These are phyloP conservation scores for Gigaspora rosea DNA, from an alignment of 192 early-diverging fungal genomes.

Conservation along the genomic window DNA sequence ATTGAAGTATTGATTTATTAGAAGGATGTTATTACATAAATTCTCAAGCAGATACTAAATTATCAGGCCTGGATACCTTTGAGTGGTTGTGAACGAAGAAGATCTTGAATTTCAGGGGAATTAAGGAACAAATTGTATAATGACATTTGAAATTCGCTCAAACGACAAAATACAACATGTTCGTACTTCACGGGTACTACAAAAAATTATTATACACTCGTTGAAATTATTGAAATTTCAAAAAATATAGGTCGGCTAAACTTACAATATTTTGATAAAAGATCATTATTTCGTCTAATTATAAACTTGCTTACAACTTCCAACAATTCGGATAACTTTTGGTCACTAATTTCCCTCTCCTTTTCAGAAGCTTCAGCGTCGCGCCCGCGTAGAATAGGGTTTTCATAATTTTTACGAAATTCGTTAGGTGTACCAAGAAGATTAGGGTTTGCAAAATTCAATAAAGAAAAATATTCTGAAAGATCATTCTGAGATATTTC, in stretches of 20 bases:
- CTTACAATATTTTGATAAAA: slow-evolving; percentile 94
- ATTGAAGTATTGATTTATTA: not conserved
- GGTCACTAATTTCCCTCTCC: slow-evolving; percentile 77
- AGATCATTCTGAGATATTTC: slow-evolving; percentile 66
- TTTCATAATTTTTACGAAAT: slow-evolving; percentile 91
- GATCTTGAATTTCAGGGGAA: slow-evolving; percentile 69
- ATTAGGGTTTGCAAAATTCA: slow-evolving; percentile 95
- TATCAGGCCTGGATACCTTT: slow-evolving; percentile 46
- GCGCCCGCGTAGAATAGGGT: slow-evolving; percentile 91
- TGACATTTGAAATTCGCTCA: slow-evolving; percentile 72
- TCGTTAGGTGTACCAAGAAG: slow-evolving; percentile 84
- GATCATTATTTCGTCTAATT: slow-evolving; percentile 94
- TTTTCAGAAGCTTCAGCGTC: slow-evolving; percentile 85
- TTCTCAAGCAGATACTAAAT: not conserved
- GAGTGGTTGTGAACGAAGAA: slow-evolving; percentile 78
- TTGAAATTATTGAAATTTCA: not conserved
- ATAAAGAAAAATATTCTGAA: slow-evolving; percentile 89
- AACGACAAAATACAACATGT: slow-evolving; percentile 94
- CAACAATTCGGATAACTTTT: slow-evolving; percentile 83
- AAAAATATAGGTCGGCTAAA: not conserved
- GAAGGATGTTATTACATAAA: not conserved
- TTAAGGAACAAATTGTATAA: slow-evolving; percentile 82
- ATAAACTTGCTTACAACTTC: slow-evolving; percentile 92
- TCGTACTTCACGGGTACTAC: slow-evolving; percentile 96
- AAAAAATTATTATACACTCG: not conserved